These are phyloP conservation scores for Pezicula radicicola DNA, from an alignment of 2,329 filamentous ascomycete genomes.

Conservation along the genomic window DNA sequence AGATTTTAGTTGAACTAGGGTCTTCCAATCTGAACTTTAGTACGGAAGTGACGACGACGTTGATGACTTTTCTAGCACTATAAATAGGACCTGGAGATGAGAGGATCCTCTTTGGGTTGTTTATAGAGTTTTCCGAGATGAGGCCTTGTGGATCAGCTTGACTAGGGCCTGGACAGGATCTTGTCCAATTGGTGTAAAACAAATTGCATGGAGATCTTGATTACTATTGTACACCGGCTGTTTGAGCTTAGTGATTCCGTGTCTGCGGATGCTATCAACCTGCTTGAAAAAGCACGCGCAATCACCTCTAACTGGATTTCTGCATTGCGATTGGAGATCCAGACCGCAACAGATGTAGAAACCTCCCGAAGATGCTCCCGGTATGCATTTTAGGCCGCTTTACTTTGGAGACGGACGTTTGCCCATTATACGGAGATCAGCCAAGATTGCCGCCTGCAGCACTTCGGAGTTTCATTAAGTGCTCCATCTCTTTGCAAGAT, in stretches of 20 bases:
- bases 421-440: slow-evolving; percentile 8
- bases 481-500: slow-evolving; percentile 44
- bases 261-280: slow-evolving; percentile 1
- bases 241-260: no score
- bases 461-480: slow-evolving; percentile 31
- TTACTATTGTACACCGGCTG: slow-evolving; percentile 33
- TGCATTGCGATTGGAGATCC: slow-evolving; percentile 42
- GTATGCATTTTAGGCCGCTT: slow-evolving; percentile 50
- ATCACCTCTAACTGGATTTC: slow-evolving; percentile 48
- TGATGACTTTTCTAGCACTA: slow-evolving; percentile 49
- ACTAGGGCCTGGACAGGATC: slow-evolving; percentile 42
- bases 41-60: slow-evolving; percentile 42
- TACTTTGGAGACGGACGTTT: slow-evolving; percentile 53
- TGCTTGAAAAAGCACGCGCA: slow-evolving; percentile 39
- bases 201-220: slow-evolving; percentile 53
- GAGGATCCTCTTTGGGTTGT: slow-evolving; percentile 38
- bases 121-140: slow-evolving; percentile 49
- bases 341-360: slow-evolving; percentile 33
- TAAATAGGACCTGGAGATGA: slow-evolving; percentile 50
- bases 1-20: slow-evolving; percentile 46
- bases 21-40: slow-evolving; percentile 59
- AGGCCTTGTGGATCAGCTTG: slow-evolving; percentile 44
- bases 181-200: slow-evolving; percentile 56
- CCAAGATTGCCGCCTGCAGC: slow-evolving; percentile 5
- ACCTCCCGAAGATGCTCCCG: slow-evolving; percentile 34